These are phyloP conservation scores for Cytospora chrysosperma DNA, from an alignment of 2,329 filamentous ascomycete genomes.

Conservation along the genomic window DNA sequence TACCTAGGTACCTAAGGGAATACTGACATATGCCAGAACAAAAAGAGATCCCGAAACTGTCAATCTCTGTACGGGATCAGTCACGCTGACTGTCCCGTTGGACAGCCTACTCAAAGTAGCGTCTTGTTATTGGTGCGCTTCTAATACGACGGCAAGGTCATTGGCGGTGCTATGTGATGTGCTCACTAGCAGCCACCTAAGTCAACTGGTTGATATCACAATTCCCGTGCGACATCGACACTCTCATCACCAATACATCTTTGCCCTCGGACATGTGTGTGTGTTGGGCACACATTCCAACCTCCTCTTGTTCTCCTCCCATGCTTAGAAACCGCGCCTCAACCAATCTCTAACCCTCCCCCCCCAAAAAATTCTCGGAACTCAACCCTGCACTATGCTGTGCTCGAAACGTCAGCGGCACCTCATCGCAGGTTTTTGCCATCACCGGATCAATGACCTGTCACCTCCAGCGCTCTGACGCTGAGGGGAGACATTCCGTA, in stretches of 20 bases:
- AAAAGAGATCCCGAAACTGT: neutral
- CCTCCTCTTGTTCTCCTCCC: neutral
- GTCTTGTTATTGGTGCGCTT: slow-evolving; percentile 4
- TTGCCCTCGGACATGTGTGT: neutral
- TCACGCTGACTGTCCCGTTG: neutral
- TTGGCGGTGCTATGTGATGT: too few species aligned
- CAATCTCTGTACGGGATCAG: slow-evolving; percentile 10
- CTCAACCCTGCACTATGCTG: neutral
- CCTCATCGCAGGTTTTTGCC: neutral
- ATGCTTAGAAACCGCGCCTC: too few species aligned
- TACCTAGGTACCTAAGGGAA: too few species aligned
- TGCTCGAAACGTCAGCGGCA: neutral
- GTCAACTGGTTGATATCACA: too few species aligned
- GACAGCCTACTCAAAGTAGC: neutral
- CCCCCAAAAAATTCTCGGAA: too few species aligned
- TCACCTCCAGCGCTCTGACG: neutral
- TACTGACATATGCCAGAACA: neutral
- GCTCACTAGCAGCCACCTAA: too few species aligned
- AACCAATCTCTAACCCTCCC: too few species aligned
- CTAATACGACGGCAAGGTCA: neutral
- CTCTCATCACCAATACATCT: neutral
- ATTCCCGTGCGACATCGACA: neutral
- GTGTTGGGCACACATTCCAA: neutral
- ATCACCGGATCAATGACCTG: neutral
- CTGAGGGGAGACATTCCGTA: neutral